Percentiles rank a stretch among this genome's conserved stretches.
Evolutionary conservation across 2,329 filamentous ascomycete genomes (phyloP).

Genomic region (Colletotrichum sp.): DNA sequence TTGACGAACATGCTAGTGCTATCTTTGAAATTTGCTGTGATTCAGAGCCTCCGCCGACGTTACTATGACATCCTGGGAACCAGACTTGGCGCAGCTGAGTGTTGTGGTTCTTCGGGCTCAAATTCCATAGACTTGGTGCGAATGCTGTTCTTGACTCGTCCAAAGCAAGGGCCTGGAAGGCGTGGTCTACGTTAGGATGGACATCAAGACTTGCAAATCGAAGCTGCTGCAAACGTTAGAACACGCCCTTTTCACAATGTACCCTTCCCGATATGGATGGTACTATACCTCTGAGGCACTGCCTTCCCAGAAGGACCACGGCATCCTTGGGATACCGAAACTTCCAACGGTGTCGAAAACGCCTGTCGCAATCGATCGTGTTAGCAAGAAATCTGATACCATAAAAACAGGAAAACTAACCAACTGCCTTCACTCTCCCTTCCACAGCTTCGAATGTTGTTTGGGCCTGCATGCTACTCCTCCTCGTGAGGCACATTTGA

Average conservation of each 20-base stretch:
- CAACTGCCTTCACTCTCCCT: constrained; percentile 6
- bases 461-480: not conserved
- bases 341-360: constrained; percentile 59
- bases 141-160: constrained; percentile 51
- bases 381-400: not conserved
- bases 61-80: constrained; percentile 66
- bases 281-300: not conserved
- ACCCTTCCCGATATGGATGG: fast-evolving
- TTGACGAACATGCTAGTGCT: constrained; percentile 23
- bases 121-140: constrained; percentile 31
- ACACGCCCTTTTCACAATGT: not conserved
- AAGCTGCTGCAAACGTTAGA: not conserved
- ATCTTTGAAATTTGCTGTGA: constrained; percentile 27
- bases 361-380: constrained; percentile 24
- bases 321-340: constrained; percentile 34
- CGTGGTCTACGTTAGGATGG: constrained; percentile 47
- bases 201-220: constrained; percentile 22
- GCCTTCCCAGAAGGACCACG: not conserved
- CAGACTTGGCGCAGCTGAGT: constrained; percentile 35
- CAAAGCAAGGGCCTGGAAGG: constrained; percentile 59
- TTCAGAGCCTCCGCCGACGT: constrained; percentile 63
- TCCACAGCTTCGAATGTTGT: not conserved
- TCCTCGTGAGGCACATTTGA: not conserved
- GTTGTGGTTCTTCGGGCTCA: constrained; percentile 9
- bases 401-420: not conserved